Conservation (phyloP, 495 filamentous ascomycete genomes). For the Penicillium maclennaniae region DNA sequence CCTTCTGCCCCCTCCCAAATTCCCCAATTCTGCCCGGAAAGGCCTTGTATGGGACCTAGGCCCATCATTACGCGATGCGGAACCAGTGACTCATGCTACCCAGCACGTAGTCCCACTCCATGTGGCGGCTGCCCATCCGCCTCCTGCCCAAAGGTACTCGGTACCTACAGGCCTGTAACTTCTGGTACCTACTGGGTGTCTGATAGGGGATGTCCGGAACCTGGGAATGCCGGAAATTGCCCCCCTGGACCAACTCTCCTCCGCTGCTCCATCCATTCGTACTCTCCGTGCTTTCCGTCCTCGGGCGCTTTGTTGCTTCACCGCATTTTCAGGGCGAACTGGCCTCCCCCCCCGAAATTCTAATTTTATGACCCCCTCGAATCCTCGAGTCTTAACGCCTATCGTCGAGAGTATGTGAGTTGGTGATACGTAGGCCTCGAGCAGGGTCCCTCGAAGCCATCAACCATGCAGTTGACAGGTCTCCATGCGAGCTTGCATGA, state of each 20-base stretch:
- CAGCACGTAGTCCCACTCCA: neutral
- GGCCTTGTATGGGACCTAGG: constrained; percentile 12
- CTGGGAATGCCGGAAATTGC: constrained; percentile 1
- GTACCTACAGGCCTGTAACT: neutral
- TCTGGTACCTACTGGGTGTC: neutral
- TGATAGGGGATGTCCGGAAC: neutral
- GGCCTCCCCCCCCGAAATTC: neutral
- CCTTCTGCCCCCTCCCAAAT: neutral
- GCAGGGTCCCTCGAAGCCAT: constrained; percentile 17
- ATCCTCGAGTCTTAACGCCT: neutral
- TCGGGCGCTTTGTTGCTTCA: constrained; percentile 10
- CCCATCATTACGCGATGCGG: constrained; percentile 17
- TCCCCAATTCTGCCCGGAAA: constrained; percentile 8
- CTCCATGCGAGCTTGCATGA: constrained; percentile 12
- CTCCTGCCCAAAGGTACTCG: neutral
- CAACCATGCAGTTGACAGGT: constrained; percentile 20
- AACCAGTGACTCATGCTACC: neutral
- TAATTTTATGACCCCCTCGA: neutral
- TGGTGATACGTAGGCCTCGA: neutral
- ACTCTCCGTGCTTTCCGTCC: neutral
- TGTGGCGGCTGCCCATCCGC: neutral
- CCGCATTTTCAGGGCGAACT: constrained; percentile 16
- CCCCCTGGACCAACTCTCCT: constrained; percentile 6
- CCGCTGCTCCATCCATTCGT: neutral
- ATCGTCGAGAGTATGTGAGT: neutral